A percentile compares a stretch with the other conserved stretches of the same genome.
Evolutionary conservation across 2,329 filamentous ascomycete species (phyloP).

Genomic region (Exserohilum rostratum): DNA sequence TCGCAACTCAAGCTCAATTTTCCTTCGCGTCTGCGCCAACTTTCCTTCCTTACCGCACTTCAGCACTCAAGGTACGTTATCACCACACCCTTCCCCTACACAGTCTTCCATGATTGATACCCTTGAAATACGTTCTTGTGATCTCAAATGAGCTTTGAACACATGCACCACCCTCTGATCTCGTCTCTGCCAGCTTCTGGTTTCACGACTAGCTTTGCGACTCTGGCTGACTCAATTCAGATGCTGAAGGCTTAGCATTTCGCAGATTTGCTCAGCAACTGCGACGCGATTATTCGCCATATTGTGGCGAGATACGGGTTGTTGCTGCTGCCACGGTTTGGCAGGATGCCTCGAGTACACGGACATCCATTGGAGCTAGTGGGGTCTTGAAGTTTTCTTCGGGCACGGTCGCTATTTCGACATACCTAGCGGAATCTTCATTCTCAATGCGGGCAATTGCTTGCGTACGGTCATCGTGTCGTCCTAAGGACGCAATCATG

Average conservation of each 20-base stretch:
- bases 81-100: background rate
- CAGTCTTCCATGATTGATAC: slow-evolving; percentile 57
- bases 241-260: background rate
- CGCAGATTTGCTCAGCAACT: background rate
- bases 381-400: background rate
- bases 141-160: slow-evolving; percentile 62
- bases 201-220: slow-evolving; percentile 15
- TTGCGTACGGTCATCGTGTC: background rate
- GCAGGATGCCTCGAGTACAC: background rate
- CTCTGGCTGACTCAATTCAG: slow-evolving; percentile 29
- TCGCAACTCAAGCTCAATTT: slow-evolving; percentile 34
- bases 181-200: slow-evolving; percentile 11
- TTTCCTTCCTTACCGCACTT: slow-evolving; percentile 30
- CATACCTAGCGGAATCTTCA: background rate
- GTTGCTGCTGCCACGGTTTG: too few relatives aligned
- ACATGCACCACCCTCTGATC: slow-evolving; percentile 68
- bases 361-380: background rate
- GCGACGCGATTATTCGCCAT: background rate
- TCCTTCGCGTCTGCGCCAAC: slow-evolving; percentile 27
- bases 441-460: background rate
- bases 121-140: slow-evolving; percentile 60
- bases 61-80: slow-evolving; percentile 33
- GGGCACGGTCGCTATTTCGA: background rate
- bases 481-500: background rate
- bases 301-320: background rate